A percentile compares a stretch with the other conserved stretches of the same genome.
Evolutionary conservation across 1,284 basidiomycete genomes (phyloP).

Genomic region (Boletus semigastroideus): DNA sequence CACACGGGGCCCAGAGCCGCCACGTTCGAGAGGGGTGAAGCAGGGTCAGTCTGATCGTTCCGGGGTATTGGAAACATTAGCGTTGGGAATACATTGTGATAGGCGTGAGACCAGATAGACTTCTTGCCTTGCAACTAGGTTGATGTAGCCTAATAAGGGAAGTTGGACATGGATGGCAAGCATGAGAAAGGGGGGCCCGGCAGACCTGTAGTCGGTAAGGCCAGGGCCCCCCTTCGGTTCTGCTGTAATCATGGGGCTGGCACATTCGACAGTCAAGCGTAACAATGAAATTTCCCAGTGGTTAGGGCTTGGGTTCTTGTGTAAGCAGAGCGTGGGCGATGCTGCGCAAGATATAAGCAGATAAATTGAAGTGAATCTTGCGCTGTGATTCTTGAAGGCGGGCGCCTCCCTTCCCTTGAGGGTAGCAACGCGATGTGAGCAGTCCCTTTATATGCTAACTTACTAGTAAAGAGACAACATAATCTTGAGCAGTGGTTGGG

Average conservation of each 20-base stretch:
- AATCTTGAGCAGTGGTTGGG: too few species aligned
- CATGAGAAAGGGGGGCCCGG: slow-evolving; percentile 7
- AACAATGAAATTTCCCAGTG: too few species aligned
- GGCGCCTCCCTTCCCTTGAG: too few species aligned
- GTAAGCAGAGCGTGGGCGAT: too few species aligned
- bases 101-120: slow-evolving; percentile 4
- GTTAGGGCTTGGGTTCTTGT: too few species aligned
- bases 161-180: background rate
- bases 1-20: background rate
- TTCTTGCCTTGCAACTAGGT: background rate
- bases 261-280: too few species aligned
- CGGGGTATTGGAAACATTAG: slow-evolving; percentile 9
- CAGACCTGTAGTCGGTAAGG: background rate
- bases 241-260: background rate
- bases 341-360: too few species aligned
- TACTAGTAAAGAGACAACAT: too few species aligned
- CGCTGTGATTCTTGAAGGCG: too few species aligned
- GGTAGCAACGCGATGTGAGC: too few species aligned
- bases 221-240: slow-evolving; percentile 4
- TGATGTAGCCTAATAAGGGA: background rate
- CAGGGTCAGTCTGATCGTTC: background rate
- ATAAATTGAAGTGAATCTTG: too few species aligned
- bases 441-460: too few species aligned
- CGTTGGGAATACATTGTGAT: background rate
- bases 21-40: background rate